Evolutionary conservation across 2,329 filamentous ascomycete genomes (phyloP).

Genomic region (Drechmeria coniospora): DNA sequence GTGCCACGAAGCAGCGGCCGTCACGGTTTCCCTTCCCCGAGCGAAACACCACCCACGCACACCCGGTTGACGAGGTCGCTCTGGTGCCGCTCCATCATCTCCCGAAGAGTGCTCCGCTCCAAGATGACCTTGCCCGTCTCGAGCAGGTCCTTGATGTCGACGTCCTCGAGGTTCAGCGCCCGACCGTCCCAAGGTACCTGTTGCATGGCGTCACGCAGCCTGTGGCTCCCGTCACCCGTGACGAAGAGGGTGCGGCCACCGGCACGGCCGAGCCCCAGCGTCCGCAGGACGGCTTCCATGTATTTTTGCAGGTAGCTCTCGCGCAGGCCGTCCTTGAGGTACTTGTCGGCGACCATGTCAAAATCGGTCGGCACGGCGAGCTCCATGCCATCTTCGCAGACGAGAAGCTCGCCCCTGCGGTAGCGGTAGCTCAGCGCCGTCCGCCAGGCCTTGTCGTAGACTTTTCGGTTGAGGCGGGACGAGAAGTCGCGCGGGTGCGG

Average conservation of each 20-base stretch:
- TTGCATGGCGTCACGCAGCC: slow-evolving; percentile 52
- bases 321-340: slow-evolving; percentile 31
- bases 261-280: slow-evolving; percentile 52
- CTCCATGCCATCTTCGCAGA: slow-evolving; percentile 66
- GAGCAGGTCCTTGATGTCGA: slow-evolving; percentile 90
- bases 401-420: slow-evolving; percentile 68
- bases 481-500: slow-evolving; percentile 84
- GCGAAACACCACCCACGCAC: slow-evolving; percentile 13
- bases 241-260: slow-evolving; percentile 63
- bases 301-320: slow-evolving; percentile 46
- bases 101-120: slow-evolving; percentile 64
- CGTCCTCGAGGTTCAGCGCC: slow-evolving; percentile 55
- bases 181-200: slow-evolving; percentile 50
- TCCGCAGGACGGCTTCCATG: slow-evolving; percentile 50
- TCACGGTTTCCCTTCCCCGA: neutral
- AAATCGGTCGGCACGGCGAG: slow-evolving; percentile 41
- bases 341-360: slow-evolving; percentile 22
- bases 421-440: slow-evolving; percentile 89
- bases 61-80: slow-evolving; percentile 43
- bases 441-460: slow-evolving; percentile 92
- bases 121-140: slow-evolving; percentile 75
- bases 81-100: slow-evolving; percentile 58
- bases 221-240: slow-evolving; percentile 42
- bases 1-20: too few species aligned
- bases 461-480: slow-evolving; percentile 68